These are phyloP conservation scores for Leucosporidium yakuticum DNA, from an alignment of 768 basidiomycete species.

Conservation along the genomic window DNA sequence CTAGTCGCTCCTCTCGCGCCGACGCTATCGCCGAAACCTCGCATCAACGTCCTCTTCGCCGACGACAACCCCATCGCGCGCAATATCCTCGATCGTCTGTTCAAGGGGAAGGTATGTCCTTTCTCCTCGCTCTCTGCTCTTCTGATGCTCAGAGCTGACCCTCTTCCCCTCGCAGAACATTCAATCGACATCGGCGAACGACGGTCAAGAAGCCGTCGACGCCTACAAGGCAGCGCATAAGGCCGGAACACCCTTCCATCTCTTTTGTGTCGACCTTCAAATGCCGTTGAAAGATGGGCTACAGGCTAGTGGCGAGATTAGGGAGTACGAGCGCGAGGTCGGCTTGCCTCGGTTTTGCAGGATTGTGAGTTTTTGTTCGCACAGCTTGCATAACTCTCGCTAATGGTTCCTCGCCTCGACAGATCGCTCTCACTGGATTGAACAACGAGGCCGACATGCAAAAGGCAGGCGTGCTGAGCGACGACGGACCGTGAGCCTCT, in stretches of 20 bases:
- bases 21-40: not conserved
- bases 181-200: not conserved
- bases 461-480: not conserved
- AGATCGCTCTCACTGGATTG: constrained; percentile 19
- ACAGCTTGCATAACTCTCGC: too few species aligned
- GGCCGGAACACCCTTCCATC: too few species aligned
- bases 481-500: too few species aligned
- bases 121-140: not conserved
- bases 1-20: not conserved
- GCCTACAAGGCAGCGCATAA: not conserved
- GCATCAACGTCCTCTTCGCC: constrained; percentile 20
- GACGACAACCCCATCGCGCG: constrained; percentile 27
- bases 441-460: constrained; percentile 21
- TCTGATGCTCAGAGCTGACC: too few species aligned
- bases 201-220: not conserved
- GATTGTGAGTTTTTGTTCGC: not conserved
- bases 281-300: constrained; percentile 20
- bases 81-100: constrained; percentile 9
- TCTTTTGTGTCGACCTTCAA: not conserved
- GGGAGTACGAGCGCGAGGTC: constrained; percentile 5
- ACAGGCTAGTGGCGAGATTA: constrained; percentile 7
- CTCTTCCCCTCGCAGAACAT: not conserved
- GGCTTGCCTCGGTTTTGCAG: not conserved
- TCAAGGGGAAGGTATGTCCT: not conserved
- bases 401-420: too few species aligned